phyloP scores from a whole-genome alignment of 192 early-diverging fungal species.

The Mortierella alpina region DNA sequence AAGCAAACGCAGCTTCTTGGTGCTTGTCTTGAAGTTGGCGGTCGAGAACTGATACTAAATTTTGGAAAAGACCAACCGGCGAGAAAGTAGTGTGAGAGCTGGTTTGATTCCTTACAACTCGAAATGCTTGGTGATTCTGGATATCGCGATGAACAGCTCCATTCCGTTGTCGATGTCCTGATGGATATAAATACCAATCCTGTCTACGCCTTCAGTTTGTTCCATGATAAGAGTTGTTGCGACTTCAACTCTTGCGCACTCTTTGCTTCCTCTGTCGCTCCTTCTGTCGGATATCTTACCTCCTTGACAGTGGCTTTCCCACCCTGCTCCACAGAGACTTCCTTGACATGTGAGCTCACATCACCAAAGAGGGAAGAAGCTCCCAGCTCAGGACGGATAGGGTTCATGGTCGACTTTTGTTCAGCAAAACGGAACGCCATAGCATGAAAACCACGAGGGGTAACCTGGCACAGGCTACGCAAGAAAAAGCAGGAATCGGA shows the following conservation, averaged over 20 bases:
- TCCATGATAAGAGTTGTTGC: neutral
- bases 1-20: constrained; percentile 77
- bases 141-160: too few species aligned
- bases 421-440: constrained; percentile 38
- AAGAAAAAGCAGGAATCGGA: neutral
- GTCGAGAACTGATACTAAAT: constrained; percentile 67
- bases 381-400: constrained; percentile 33
- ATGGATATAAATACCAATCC: too few species aligned
- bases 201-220: neutral
- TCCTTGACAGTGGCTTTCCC: constrained; percentile 48
- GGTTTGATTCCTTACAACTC: too few species aligned
- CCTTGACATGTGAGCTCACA: constrained; percentile 37
- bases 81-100: neutral
- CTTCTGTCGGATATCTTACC: constrained; percentile 12
- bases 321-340: constrained; percentile 39
- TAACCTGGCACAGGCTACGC: constrained; percentile 28
- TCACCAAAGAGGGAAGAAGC: constrained; percentile 50
- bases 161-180: too few species aligned
- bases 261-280: neutral
- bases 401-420: constrained; percentile 35
- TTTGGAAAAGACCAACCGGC: neutral
- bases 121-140: too few species aligned
- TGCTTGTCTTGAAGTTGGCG: constrained; percentile 74
- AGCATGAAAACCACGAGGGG: constrained; percentile 43
- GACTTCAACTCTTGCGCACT: neutral